Evolutionary conservation across 345 rosid species (phyloP).

Genomic region (Gossypium rotundifolium): DNA sequence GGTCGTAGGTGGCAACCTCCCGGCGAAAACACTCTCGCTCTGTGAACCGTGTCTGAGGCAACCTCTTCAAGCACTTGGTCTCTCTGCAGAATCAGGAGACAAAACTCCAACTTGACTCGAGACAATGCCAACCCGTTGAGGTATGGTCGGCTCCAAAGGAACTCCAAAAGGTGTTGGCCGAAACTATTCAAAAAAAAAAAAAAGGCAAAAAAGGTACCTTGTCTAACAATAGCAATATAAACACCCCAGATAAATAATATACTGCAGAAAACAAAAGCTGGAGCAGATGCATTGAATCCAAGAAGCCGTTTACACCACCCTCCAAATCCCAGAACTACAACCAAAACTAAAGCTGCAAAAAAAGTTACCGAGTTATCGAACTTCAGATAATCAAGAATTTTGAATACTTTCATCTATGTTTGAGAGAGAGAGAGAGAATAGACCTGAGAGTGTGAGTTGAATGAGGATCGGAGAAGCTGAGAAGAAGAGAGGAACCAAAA

Average conservation of each 20-base stretch:
- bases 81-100: no score
- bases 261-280: slow-evolving; percentile 46
- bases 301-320: slow-evolving; percentile 40
- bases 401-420: not conserved
- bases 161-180: no score
- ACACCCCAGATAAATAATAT: slow-evolving; percentile 42
- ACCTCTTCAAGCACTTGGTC: no score
- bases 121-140: no score
- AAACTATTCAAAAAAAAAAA: no score
- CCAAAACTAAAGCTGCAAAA: slow-evolving; percentile 31
- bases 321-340: slow-evolving; percentile 33
- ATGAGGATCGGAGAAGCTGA: slow-evolving; percentile 26
- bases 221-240: slow-evolving; percentile 32
- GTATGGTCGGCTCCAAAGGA: no score
- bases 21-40: no score
- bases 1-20: no score
- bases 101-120: no score
- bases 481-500: slow-evolving; percentile 44
- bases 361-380: not conserved
- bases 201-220: slow-evolving; percentile 25
- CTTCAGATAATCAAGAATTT: not conserved
- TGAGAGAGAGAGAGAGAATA: not conserved
- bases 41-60: no score
- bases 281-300: slow-evolving; percentile 43
- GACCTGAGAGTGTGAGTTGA: slow-evolving; percentile 47